Evolutionary conservation across 768 basidiomycete genomes (phyloP).

Genomic region (Scleroderma citrinum): DNA sequence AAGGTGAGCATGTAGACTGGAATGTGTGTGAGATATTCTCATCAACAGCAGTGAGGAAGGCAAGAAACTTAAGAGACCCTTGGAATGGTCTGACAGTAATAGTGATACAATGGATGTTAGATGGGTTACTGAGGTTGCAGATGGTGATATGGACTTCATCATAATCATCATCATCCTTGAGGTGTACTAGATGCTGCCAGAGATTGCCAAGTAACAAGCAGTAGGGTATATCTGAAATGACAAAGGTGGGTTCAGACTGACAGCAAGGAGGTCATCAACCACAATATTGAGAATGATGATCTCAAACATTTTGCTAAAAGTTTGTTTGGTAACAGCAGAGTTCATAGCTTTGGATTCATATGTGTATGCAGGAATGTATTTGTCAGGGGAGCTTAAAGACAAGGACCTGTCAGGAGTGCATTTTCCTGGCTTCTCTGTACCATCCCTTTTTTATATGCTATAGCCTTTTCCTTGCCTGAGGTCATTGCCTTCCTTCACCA

Average conservation of each 20-base stretch:
- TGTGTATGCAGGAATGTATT: background rate
- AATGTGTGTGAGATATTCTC: background rate
- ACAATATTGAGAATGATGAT: background rate
- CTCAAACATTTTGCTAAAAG: background rate
- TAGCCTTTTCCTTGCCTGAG: background rate
- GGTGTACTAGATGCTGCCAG: background rate
- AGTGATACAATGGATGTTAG: background rate
- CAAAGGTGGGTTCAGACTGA: background rate
- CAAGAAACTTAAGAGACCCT: background rate
- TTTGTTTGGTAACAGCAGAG: background rate
- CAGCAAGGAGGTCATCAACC: background rate
- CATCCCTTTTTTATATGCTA: background rate
- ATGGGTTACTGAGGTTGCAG: background rate
- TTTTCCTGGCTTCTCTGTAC: background rate
- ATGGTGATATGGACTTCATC: background rate
- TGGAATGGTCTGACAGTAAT: background rate
- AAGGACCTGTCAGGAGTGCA: too few species aligned
- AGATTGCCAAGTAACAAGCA: background rate
- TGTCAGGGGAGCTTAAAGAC: background rate
- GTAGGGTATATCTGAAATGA: background rate
- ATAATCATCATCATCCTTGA: background rate
- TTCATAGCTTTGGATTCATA: background rate
- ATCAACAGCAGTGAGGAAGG: background rate
- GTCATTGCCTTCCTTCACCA: too few species aligned
- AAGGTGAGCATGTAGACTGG: background rate